Evolutionary conservation across 164 flowering plant species (phyloP), one percentile per base, ranked within the genome.

Genomic region (Aristolochia contorta): DNA sequence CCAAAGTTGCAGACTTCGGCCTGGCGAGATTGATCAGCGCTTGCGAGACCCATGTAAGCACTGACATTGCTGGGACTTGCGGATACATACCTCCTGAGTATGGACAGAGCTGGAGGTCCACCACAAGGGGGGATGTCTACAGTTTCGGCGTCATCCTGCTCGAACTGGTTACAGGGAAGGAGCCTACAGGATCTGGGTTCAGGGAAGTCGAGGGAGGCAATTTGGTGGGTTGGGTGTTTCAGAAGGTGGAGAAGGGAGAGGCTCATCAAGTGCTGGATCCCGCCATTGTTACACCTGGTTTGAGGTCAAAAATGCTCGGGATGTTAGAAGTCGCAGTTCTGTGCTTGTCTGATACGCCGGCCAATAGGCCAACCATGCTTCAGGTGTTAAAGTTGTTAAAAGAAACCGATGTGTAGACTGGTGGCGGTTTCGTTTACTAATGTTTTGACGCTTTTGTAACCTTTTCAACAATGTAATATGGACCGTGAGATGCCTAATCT

Each of bases 81-180:
- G 96, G 96, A 1, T 86, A 88, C 70, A 88, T 88, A 23, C 92
- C 96, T 13, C 92, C 96, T 0, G 96, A 88, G 67, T 86, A 86
- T 51, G 96, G 88, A 16, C 92, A 81, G 66, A 86, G 85, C 62
- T 80, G 88, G 74, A 75, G 77, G 64, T 76, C 88, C 16, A 88
- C 92, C 0, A 78, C 81, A 14, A 78, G 73, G 61, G 96, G 92
- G 0, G 92, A 85, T 67, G 92, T 85, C 3, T 88, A 88, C 61
- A 84, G 90, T 62, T 85, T 84, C 23, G 96, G 96, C 0, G 96
- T 85, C 64, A 88, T 88, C 49, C 65, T 88, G 64, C 84, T 85
- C 3, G 92, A 88, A 69, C 45, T 84, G 77, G 81, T 85, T 53
- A 85, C 96, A 0, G 96, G 92, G 30, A 85, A 84, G 55, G 96